Evolutionary conservation across 805 yeast species (phyloP).

Genomic region (Saccharomycopsis babjevae): DNA sequence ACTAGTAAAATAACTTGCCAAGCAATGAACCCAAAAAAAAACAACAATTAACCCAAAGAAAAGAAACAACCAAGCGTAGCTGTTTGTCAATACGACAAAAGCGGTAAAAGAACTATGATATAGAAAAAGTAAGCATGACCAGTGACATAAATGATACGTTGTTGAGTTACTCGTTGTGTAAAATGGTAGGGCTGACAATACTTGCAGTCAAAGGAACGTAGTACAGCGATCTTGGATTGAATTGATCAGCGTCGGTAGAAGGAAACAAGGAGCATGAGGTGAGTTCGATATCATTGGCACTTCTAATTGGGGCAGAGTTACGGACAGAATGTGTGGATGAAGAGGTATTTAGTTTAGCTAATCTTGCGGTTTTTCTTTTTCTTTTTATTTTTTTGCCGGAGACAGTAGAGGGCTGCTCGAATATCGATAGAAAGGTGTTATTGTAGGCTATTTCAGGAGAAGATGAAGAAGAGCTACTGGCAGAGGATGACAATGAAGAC

Average conservation of each 20-base stretch:
- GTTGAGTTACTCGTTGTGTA: not conserved
- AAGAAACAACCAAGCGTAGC: too few species aligned
- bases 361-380: not conserved
- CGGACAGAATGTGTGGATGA: not conserved
- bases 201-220: constrained; percentile 16
- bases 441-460: not conserved
- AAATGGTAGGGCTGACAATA: not conserved
- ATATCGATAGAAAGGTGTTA: not conserved
- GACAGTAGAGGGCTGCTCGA: not conserved
- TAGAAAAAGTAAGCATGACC: not conserved
- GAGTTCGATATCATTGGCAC: constrained; percentile 5
- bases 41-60: too few species aligned
- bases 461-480: not conserved
- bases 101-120: not conserved
- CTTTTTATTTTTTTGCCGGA: not conserved
- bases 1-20: too few species aligned
- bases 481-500: not conserved
- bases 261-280: constrained; percentile 18
- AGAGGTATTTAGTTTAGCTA: not conserved
- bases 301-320: not conserved
- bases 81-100: too few species aligned
- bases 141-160: not conserved
- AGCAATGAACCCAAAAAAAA: too few species aligned
- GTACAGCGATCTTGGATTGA: constrained; percentile 11
- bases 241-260: constrained; percentile 13